These are phyloP conservation scores for Paraphoma chrysanthemicola DNA, from an alignment of 2,329 filamentous ascomycete genomes.

Conservation along the genomic window DNA sequence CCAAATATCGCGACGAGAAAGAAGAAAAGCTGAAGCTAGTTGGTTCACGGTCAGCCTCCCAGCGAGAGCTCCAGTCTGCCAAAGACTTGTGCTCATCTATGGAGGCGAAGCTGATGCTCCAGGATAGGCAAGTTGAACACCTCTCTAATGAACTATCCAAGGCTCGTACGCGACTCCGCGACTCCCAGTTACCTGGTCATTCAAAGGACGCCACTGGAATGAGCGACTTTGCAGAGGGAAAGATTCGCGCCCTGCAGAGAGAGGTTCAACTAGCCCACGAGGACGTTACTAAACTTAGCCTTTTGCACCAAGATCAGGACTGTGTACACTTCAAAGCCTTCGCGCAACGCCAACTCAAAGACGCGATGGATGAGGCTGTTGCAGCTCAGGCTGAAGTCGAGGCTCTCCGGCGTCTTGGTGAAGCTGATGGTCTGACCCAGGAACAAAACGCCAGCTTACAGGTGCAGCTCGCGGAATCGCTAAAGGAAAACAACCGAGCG, in stretches of 20 bases:
- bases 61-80: not conserved
- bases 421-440: not conserved
- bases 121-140: not conserved
- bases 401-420: not conserved
- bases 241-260: not conserved
- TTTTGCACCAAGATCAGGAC: not conserved
- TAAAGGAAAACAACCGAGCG: too few relatives aligned
- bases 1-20: not conserved
- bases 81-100: not conserved
- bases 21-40: not conserved
- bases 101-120: not conserved
- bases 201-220: too few relatives aligned
- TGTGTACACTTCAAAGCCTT: not conserved
- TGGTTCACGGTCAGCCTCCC: not conserved
- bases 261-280: not conserved
- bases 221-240: too few relatives aligned
- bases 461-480: not conserved
- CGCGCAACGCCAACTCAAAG: not conserved
- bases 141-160: not conserved
- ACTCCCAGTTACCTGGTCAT: not conserved
- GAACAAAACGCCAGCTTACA: not conserved
- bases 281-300: not conserved
- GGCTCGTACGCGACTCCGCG: not conserved
- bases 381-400: not conserved
- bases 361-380: not conserved